A percentile compares a stretch with the other conserved stretches of the same genome.
These are phyloP conservation scores for Rugonectria rugulosa DNA, from an alignment of 2,329 filamentous ascomycete species.

Conservation along the genomic window DNA sequence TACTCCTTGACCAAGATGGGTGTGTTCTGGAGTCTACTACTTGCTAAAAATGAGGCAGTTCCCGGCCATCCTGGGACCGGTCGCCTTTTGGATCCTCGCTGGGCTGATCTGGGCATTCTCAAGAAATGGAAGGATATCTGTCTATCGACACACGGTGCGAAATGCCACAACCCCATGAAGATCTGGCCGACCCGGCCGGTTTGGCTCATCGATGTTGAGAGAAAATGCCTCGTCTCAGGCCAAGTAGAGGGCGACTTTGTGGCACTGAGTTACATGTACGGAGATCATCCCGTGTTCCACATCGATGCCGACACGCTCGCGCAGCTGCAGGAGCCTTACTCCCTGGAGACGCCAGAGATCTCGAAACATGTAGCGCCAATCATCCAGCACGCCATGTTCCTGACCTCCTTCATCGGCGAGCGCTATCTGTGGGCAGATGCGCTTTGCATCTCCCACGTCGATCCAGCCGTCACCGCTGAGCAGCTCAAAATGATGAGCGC, in stretches of 20 bases:
- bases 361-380: not conserved
- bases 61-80: not conserved
- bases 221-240: constrained; percentile 3
- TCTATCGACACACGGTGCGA: not conserved
- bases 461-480: accelerated
- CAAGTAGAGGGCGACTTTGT: not conserved
- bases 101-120: constrained; percentile 10
- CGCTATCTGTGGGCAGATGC: constrained; percentile 11
- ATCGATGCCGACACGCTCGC: not conserved
- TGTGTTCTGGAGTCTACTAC: not conserved
- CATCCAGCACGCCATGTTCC: constrained; percentile 3
- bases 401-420: constrained; percentile 5
- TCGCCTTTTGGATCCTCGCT: constrained; percentile 7
- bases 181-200: constrained; percentile 11
- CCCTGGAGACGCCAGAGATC: not conserved
- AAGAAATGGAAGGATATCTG: constrained; percentile 3
- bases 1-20: not conserved
- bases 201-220: constrained; percentile 5
- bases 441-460: not conserved
- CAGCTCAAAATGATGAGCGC: constrained; percentile 14
- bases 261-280: constrained; percentile 13
- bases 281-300: not conserved
- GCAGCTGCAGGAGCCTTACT: not conserved
- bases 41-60: not conserved
- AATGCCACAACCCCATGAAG: constrained; percentile 4